A percentile compares a stretch with the other conserved stretches of the same genome.
phyloP scores from a whole-genome alignment of 169 alveolate genomes.

The Eimeria acervulina region DNA sequence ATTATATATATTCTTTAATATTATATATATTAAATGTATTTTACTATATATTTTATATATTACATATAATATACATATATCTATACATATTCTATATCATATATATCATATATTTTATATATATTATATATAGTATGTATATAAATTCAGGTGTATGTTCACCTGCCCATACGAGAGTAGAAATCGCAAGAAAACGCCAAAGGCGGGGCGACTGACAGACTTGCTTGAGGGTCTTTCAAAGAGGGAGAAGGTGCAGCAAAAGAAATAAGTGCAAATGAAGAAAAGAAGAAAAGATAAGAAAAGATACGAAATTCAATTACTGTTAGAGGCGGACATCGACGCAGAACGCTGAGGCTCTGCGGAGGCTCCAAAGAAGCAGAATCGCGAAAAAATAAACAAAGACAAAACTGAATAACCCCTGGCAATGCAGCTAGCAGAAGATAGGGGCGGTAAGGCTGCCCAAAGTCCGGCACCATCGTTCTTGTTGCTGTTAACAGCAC shows the following conservation, averaged over 20 bases:
- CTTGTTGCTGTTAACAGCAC: conserved; percentile 65
- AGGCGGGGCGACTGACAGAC: not conserved
- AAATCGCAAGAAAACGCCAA: not conserved
- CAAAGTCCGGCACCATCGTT: conserved; percentile 12
- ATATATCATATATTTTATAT: too few species aligned
- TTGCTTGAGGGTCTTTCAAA: not conserved
- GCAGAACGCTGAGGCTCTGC: too few species aligned
- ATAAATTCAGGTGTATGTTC: not conserved
- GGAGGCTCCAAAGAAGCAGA: not conserved
- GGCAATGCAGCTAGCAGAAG: conserved; percentile 62
- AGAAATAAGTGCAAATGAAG: not conserved
- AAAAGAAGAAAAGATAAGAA: not conserved
- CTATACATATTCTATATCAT: too few species aligned
- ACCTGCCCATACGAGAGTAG: not conserved
- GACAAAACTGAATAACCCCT: conserved; percentile 6
- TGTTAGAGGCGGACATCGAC: not conserved
- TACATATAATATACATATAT: too few species aligned
- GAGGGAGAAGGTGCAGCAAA: not conserved
- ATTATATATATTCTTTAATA: too few species aligned
- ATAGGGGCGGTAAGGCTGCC: conserved; percentile 63
- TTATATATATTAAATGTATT: too few species aligned
- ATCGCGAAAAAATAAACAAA: conserved; percentile 38
- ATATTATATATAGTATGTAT: too few species aligned
- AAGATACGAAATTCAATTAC: not conserved
- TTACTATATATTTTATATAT: too few species aligned